phyloP scores from a whole-genome alignment of 805 yeast genomes.

The Starmerella bombi region DNA sequence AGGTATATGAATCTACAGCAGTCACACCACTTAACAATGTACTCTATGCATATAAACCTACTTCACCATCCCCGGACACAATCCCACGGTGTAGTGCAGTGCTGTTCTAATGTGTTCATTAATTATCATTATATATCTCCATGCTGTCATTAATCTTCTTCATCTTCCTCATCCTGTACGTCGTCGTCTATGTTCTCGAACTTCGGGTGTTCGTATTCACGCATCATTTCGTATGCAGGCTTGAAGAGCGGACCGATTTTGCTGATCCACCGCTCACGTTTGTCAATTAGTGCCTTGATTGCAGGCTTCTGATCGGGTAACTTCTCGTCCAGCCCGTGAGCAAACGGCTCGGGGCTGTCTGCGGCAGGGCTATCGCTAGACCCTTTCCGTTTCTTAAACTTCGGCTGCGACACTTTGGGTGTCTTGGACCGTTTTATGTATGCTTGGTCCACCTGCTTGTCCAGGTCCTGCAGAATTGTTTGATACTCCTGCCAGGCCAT shows the following conservation, averaged over 20 bases:
- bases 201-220: slow-evolving; percentile 54
- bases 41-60: too few relatives aligned
- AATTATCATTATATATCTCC: background rate
- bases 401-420: slow-evolving; percentile 37
- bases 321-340: slow-evolving; percentile 4
- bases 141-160: slow-evolving; percentile 22
- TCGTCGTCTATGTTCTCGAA: slow-evolving; percentile 39
- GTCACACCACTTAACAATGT: too few relatives aligned
- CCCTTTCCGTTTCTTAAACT: slow-evolving; percentile 36
- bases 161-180: slow-evolving; percentile 29
- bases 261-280: slow-evolving; percentile 75
- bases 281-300: slow-evolving; percentile 64
- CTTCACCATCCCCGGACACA: too few relatives aligned
- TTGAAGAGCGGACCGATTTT: slow-evolving; percentile 79
- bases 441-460: slow-evolving; percentile 93
- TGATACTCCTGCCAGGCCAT: slow-evolving; percentile 91
- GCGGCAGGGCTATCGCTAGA: slow-evolving; percentile 5
- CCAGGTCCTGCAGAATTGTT: slow-evolving; percentile 81
- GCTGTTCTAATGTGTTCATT: too few relatives aligned
- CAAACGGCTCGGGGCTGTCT: slow-evolving; percentile 10
- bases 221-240: slow-evolving; percentile 53
- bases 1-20: too few relatives aligned
- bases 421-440: slow-evolving; percentile 70
- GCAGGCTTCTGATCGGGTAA: slow-evolving; percentile 64
- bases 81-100: too few relatives aligned